These are phyloP conservation scores for Podospora sp. DNA, from an alignment of 495 filamentous ascomycete species.

Conservation along the genomic window DNA sequence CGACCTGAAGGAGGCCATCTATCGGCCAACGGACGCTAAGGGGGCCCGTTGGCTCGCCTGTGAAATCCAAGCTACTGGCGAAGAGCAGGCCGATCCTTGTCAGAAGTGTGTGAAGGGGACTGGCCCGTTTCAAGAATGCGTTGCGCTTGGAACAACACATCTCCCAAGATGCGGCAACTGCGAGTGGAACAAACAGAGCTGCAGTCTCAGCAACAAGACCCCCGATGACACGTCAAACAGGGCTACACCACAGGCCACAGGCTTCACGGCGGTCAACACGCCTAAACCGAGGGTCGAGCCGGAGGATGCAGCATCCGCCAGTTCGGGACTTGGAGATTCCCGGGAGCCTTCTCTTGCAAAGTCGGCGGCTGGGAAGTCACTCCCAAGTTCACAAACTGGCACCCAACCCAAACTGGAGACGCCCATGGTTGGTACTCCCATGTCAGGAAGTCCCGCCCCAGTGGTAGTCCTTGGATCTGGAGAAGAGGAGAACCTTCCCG, in stretches of 20 bases:
- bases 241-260: background rate
- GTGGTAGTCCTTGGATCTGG: conserved; percentile 21
- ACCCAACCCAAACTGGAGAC: conserved; percentile 3
- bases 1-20: conserved; percentile 29
- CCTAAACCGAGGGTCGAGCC: background rate
- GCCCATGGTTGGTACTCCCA: conserved; percentile 11
- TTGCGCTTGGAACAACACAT: conserved; percentile 29
- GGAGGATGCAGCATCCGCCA: background rate
- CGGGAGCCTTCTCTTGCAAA: background rate
- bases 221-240: background rate
- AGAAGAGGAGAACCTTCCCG: background rate
- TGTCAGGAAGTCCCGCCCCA: conserved; percentile 24
- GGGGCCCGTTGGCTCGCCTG: conserved; percentile 36
- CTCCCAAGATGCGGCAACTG: conserved; percentile 39
- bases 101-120: conserved; percentile 24
- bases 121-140: conserved; percentile 33
- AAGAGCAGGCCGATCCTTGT: conserved; percentile 30
- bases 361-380: conserved; percentile 26
- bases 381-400: conserved; percentile 21
- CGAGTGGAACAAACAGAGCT: conserved; percentile 37
- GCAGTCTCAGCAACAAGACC: conserved; percentile 12
- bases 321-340: background rate
- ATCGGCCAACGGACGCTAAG: conserved; percentile 31
- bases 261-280: conserved; percentile 35
- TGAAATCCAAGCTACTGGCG: conserved; percentile 38